Percentiles rank a stretch among this genome's conserved stretches.
phyloP scores from a whole-genome alignment of 192 early-diverging fungal genomes.

The Chytriomyces hyalinus region DNA sequence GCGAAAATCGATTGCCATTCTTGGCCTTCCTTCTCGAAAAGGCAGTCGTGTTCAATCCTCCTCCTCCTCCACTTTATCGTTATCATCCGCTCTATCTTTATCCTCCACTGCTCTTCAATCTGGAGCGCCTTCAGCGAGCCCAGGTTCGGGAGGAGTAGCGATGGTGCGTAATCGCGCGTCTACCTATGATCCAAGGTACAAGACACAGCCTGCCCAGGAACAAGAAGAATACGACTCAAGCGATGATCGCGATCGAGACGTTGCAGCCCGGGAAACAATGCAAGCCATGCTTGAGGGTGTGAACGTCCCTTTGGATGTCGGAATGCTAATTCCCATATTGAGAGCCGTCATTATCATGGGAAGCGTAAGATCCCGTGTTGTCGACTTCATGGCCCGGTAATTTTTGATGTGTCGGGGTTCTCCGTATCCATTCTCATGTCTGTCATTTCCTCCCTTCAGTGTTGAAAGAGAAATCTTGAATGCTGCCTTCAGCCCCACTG shows the following conservation, averaged over 20 bases:
- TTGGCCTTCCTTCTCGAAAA: neutral
- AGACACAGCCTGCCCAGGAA: neutral
- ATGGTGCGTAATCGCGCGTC: neutral
- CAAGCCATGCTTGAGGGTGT: conserved; percentile 25
- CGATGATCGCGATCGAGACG: conserved; percentile 23
- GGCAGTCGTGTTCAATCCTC: neutral
- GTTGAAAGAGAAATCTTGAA: conserved; percentile 18
- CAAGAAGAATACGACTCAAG: conserved; percentile 6
- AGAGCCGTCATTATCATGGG: conserved; percentile 20
- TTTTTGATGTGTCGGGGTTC: neutral
- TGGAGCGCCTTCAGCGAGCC: neutral
- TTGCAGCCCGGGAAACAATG: conserved; percentile 11
- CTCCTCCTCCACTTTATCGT: no score
- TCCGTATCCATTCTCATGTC: neutral
- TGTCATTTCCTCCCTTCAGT: neutral
- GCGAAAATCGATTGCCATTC: conserved; percentile 15
- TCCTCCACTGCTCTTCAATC: neutral
- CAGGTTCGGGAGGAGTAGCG: neutral
- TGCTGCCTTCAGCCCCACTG: neutral
- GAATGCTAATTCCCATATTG: conserved; percentile 30
- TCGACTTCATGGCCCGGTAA: conserved; percentile 29
- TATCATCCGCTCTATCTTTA: no score
- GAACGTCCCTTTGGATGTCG: conserved; percentile 16
- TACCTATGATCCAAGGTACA: neutral
- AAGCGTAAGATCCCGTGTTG: conserved; percentile 18